Percentiles rank a stretch among this genome's conserved stretches.
These are phyloP conservation scores for Lablab purpureus DNA, from an alignment of 306 rosid species.

Conservation along the genomic window DNA sequence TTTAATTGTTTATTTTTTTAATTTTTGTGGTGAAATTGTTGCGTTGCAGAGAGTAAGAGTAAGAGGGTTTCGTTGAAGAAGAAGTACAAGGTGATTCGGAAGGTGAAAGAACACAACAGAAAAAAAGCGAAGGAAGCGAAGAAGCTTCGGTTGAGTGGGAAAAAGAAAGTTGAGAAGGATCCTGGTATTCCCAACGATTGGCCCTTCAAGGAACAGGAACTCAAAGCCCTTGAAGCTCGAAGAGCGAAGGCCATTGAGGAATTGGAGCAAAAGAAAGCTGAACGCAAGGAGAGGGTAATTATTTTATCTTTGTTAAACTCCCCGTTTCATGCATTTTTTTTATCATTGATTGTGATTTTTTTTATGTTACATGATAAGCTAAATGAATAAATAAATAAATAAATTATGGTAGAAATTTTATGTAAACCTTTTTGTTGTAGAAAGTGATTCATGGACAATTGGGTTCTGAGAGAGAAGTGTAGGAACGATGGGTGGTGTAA, in stretches of 20 bases:
- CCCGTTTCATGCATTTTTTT: background rate
- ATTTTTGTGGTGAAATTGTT: background rate
- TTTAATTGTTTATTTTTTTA: background rate
- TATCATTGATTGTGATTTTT: background rate
- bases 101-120: slow-evolving; percentile 88
- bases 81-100: slow-evolving; percentile 82
- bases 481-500: background rate
- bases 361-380: background rate
- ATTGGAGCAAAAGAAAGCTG: slow-evolving; percentile 85
- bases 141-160: slow-evolving; percentile 64
- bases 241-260: slow-evolving; percentile 77
- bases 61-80: slow-evolving; percentile 85
- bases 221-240: slow-evolving; percentile 86
- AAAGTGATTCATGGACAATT: background rate
- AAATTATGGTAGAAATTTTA: background rate
- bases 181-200: slow-evolving; percentile 99
- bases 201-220: slow-evolving; percentile 98
- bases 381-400: background rate
- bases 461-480: background rate
- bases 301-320: background rate
- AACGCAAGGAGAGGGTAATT: slow-evolving; percentile 92
- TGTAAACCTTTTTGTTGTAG: background rate
- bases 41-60: slow-evolving; percentile 88
- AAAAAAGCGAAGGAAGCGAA: slow-evolving; percentile 95
- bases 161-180: slow-evolving; percentile 88